These are phyloP conservation scores for Podospora anserina DNA, from an alignment of 495 filamentous ascomycete species.

Conservation along the genomic window DNA sequence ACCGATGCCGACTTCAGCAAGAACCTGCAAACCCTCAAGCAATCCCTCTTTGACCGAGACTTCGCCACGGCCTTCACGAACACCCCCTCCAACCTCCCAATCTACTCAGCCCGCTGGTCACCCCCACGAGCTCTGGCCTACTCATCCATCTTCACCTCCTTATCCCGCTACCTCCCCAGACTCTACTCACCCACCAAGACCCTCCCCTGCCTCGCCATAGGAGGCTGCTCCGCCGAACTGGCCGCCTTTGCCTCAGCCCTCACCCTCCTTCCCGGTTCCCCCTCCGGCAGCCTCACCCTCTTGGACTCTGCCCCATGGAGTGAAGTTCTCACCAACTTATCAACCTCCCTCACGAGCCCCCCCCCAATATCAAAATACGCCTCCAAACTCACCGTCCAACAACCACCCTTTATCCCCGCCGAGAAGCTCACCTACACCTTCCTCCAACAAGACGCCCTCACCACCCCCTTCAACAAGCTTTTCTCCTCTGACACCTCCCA, in stretches of 20 bases:
- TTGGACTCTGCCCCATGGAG: constrained; percentile 82
- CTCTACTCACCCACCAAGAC: background rate
- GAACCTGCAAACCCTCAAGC: constrained; percentile 75
- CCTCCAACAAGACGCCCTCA: constrained; percentile 61
- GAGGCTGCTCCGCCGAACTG: constrained; percentile 84
- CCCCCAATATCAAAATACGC: constrained; percentile 55
- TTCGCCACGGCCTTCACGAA: constrained; percentile 75
- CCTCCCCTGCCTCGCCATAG: constrained; percentile 61
- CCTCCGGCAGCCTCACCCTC: constrained; percentile 47
- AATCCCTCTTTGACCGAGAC: constrained; percentile 78
- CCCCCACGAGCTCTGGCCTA: constrained; percentile 79
- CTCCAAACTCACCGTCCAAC: constrained; percentile 43
- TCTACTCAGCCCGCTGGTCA: constrained; percentile 87
- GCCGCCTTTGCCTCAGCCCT: constrained; percentile 68
- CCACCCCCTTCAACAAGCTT: constrained; percentile 42
- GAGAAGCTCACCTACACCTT: constrained; percentile 49
- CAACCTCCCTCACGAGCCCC: constrained; percentile 41
- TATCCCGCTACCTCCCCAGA: constrained; percentile 8
- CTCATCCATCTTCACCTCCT: constrained; percentile 52
- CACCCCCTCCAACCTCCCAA: constrained; percentile 58
- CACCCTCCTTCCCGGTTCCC: constrained; percentile 39
- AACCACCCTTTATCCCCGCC: constrained; percentile 37
- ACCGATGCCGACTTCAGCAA: constrained; percentile 34
- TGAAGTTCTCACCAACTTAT: constrained; percentile 54
- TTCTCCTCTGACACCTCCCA: constrained; percentile 29